Base-by-base conservation (phyloP, 805 yeast genomes). In the Saturnispora ahearnii region DNA sequence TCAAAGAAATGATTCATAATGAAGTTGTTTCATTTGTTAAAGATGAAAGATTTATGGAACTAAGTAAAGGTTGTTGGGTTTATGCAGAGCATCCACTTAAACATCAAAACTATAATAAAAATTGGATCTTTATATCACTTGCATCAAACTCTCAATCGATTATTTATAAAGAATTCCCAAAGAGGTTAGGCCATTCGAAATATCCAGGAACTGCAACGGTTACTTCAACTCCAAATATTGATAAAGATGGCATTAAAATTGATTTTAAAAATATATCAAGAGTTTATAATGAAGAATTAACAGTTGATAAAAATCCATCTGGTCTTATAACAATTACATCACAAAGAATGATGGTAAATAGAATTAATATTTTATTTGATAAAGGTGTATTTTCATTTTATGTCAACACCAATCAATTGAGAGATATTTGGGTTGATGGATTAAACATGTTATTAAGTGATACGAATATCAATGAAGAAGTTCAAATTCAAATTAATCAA, bases 31-130 rank as follows among this genome's bases (percentile, higher is more conserved):
- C 80, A 36, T 85, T 84, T 61, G 88, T 87, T 13, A 76, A 77
- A 51, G 89, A 84, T 61, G 93, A 85, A 66, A 73, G 91, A 57
- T 79, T 83, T 43, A 65, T 84, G 51, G 82, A 80, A 59, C 66
- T 87, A 45, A 79, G 87, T 28, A 80, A 76, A 58, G 96, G 96
- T 1, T 76, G 85, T 2, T 87, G 95, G 95, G 90, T 84, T 12
- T 83, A 72, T 60, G 74, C 82, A 1, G 83, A 81, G 34, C 68
- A 73, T 47, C 88, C 84, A 26, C 52, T 56, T 45, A 62, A 56
- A 11, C 38, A 53, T 3, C 31, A 51, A 10, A 51, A 51, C 44
- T 40, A 45, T 5, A 49, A 53, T 31, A 52, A 55, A 34, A 46
- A 44, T 10, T 57, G 53, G 44, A 80, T 73, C 61, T 85, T 76